Evolutionary conservation across 2,329 filamentous ascomycete genomes (phyloP).

Genomic region (Xylaria sp.): DNA sequence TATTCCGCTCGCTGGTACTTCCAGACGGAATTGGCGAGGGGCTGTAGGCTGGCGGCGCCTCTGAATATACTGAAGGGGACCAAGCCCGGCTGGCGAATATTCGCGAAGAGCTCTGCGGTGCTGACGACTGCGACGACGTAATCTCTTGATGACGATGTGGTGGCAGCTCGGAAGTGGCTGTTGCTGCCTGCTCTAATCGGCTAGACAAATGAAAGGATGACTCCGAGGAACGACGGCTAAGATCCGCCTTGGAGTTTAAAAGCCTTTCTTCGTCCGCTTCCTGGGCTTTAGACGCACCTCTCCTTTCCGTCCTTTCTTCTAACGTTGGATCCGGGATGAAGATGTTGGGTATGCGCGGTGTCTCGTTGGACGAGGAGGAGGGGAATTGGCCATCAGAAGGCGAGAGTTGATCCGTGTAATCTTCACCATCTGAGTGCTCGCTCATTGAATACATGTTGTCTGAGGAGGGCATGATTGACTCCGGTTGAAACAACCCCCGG

Average conservation of each 20-base stretch:
- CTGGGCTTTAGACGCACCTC: conserved; percentile 55
- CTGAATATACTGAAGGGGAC: conserved; percentile 50
- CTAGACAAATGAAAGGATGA: conserved; percentile 36
- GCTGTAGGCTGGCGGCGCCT: conserved; percentile 64
- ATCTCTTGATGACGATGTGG: conserved; percentile 30
- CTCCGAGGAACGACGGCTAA: conserved; percentile 26
- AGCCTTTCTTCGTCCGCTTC: conserved; percentile 58
- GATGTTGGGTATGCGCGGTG: conserved; percentile 61
- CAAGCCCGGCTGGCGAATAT: conserved; percentile 37
- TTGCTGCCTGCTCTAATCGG: conserved; percentile 35
- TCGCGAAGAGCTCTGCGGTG: conserved; percentile 41
- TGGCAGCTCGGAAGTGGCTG: conserved; percentile 30
- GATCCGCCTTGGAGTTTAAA: conserved; percentile 45
- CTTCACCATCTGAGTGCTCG: conserved; percentile 48
- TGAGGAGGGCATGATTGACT: conserved; percentile 59
- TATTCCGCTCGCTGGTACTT: conserved; percentile 27
- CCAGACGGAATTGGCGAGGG: conserved; percentile 50
- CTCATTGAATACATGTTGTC: conserved; percentile 60
- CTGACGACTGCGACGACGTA: conserved; percentile 46
- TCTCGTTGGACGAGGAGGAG: conserved; percentile 53
- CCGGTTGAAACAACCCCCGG: conserved; percentile 46
- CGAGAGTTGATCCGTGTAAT: conserved; percentile 55
- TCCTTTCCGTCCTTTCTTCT: conserved; percentile 48
- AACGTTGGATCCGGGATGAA: conserved; percentile 62
- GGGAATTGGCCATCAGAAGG: conserved; percentile 66